Percentiles rank a stretch among this genome's conserved stretches.
Evolutionary conservation across 495 filamentous ascomycete species (phyloP).

Genomic region (Filosporella fistucella): DNA sequence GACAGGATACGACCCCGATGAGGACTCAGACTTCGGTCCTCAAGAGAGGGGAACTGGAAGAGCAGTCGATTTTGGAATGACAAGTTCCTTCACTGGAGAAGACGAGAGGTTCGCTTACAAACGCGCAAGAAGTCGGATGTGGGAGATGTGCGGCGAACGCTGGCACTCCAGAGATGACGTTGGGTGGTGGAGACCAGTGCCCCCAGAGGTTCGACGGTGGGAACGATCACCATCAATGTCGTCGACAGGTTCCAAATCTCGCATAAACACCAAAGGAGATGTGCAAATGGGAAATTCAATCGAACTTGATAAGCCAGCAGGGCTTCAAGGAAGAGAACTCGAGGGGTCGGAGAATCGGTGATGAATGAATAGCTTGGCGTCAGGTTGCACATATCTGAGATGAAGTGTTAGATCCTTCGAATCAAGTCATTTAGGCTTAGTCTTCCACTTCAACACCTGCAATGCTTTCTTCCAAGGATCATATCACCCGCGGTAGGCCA

Average conservation of each 20-base stretch:
- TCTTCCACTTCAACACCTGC: too few relatives aligned
- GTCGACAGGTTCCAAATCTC: slow-evolving; percentile 10
- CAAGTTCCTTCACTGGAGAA: slow-evolving; percentile 60
- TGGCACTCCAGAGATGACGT: slow-evolving; percentile 54
- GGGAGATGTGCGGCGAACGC: slow-evolving; percentile 61
- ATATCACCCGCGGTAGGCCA: too few relatives aligned
- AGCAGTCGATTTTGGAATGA: slow-evolving; percentile 47
- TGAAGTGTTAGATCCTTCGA: too few relatives aligned
- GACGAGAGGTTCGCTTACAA: slow-evolving; percentile 72
- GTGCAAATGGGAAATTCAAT: slow-evolving; percentile 33
- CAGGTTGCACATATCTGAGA: too few relatives aligned
- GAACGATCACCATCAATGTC: slow-evolving; percentile 33
- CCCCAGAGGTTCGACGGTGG: slow-evolving; percentile 52
- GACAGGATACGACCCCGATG: slow-evolving; percentile 36
- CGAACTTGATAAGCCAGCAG: slow-evolving; percentile 36
- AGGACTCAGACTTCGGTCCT: slow-evolving; percentile 27
- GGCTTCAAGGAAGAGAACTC: slow-evolving; percentile 24
- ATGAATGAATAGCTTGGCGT: too few relatives aligned
- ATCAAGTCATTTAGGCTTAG: too few relatives aligned
- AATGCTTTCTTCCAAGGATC: too few relatives aligned
- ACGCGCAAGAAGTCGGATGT: slow-evolving; percentile 59
- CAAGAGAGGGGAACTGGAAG: slow-evolving; percentile 20
- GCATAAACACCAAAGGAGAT: slow-evolving; percentile 20
- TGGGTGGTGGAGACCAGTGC: slow-evolving; percentile 64
- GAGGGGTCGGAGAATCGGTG: slow-evolving; percentile 13